Conservation (phyloP, 495 filamentous ascomycete genomes). For the Podospora pseudocomata region DNA sequence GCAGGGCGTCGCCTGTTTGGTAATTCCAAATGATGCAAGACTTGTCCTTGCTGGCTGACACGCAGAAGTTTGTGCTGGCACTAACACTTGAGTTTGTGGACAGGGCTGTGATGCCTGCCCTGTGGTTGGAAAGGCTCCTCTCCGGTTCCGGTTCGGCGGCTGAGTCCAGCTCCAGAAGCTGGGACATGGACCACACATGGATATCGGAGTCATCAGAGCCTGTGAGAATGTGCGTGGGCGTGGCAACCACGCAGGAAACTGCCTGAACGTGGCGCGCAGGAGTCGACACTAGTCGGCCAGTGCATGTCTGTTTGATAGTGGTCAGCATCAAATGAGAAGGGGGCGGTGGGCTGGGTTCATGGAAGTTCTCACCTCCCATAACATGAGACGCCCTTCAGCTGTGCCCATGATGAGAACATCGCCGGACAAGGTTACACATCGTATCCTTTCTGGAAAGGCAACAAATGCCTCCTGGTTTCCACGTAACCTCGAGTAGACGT, state of each 20-base stretch:
- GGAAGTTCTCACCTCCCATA: conserved; percentile 75
- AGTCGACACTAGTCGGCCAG: conserved; percentile 84
- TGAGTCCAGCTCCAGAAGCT: conserved; percentile 60
- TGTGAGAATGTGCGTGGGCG: conserved; percentile 74
- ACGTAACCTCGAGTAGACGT: conserved; percentile 81
- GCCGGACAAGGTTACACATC: conserved; percentile 59
- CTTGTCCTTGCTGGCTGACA: conserved; percentile 76
- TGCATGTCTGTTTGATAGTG: conserved; percentile 57
- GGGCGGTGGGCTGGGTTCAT: neutral
- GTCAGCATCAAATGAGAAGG: conserved; percentile 3
- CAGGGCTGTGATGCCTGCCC: conserved; percentile 71
- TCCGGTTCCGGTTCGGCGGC: conserved; percentile 53
- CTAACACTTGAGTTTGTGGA: conserved; percentile 63
- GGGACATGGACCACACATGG: conserved; percentile 80
- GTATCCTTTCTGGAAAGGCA: conserved; percentile 81
- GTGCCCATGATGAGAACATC: conserved; percentile 81
- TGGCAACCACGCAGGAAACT: conserved; percentile 70
- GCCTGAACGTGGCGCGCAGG: conserved; percentile 81
- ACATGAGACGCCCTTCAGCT: conserved; percentile 74
- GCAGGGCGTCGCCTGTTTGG: conserved; percentile 65
- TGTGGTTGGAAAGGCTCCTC: conserved; percentile 72
- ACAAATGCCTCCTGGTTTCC: conserved; percentile 83
- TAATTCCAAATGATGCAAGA: conserved; percentile 89
- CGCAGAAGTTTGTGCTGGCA: conserved; percentile 62
- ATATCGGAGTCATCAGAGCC: conserved; percentile 86